Percentiles rank a stretch among this genome's conserved stretches.
Evolutionary conservation across 352 stramenopile species (phyloP).

Genomic region (Pythium myriotylum): DNA sequence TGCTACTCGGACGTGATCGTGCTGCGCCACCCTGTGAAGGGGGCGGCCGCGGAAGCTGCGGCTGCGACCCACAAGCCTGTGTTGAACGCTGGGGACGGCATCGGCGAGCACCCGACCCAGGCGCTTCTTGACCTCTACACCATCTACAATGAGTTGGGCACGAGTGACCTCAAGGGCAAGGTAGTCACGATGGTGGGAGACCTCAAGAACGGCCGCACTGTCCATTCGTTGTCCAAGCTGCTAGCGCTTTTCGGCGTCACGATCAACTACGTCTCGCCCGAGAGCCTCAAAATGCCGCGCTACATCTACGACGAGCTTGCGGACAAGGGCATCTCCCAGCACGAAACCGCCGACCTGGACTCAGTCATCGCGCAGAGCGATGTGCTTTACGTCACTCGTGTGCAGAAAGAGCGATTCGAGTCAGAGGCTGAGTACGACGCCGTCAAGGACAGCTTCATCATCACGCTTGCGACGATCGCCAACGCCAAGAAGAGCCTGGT

Average conservation of each 20-base stretch:
- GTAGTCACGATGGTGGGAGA: slow-evolving; percentile 98
- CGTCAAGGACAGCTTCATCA: slow-evolving; percentile 92
- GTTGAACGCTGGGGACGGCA: slow-evolving; percentile 95
- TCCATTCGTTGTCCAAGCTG: slow-evolving; percentile 97
- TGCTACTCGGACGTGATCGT: slow-evolving; percentile 97
- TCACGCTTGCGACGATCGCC: slow-evolving; percentile 70
- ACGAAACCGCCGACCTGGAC: slow-evolving; percentile 83
- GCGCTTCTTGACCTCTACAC: slow-evolving; percentile 99
- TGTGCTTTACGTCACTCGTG: slow-evolving; percentile 98
- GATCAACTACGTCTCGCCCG: slow-evolving; percentile 93
- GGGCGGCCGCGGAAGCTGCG: slow-evolving; percentile 79
- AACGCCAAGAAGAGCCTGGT: slow-evolving; percentile 91
- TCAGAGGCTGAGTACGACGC: slow-evolving; percentile 93
- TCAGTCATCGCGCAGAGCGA: slow-evolving; percentile 92
- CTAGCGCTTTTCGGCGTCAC: slow-evolving; percentile 90
- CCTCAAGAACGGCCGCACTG: slow-evolving; percentile 98
- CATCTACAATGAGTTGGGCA: slow-evolving; percentile 90
- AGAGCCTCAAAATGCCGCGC: slow-evolving; percentile 83
- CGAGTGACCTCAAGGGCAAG: slow-evolving; percentile 74
- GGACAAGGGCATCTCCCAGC: slow-evolving; percentile 78
- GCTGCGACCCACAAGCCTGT: slow-evolving; percentile 89
- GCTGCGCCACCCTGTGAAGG: slow-evolving; percentile 93
- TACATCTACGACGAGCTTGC: slow-evolving; percentile 81
- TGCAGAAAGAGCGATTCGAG: slow-evolving; percentile 98
- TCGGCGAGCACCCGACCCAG: slow-evolving; percentile 98